These are phyloP conservation scores for Dalbergia oliveri DNA, from an alignment of 306 rosid genomes.

Conservation along the genomic window DNA sequence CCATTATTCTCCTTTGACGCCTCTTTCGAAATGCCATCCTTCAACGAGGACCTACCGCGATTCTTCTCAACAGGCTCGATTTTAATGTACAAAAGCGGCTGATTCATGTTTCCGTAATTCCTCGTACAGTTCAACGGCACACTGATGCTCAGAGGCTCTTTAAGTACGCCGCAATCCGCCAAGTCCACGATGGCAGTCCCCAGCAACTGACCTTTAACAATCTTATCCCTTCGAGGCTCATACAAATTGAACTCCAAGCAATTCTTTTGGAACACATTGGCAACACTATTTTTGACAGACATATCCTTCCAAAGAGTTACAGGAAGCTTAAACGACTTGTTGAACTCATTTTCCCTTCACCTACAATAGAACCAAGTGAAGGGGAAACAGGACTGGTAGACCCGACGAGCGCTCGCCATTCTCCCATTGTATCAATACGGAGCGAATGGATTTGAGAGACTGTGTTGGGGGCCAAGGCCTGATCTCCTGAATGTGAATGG, in stretches of 20 bases:
- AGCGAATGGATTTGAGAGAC: constrained; percentile 73
- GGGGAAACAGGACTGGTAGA: constrained; percentile 79
- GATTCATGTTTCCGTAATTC: constrained; percentile 80
- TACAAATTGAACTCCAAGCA: constrained; percentile 80
- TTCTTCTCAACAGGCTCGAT: constrained; percentile 75
- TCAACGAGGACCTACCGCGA: constrained; percentile 54
- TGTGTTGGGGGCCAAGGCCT: constrained; percentile 99
- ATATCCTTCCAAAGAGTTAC: constrained; percentile 75
- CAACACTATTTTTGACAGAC: constrained; percentile 73
- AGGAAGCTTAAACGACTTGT: constrained; percentile 77
- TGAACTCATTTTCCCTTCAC: constrained; percentile 90
- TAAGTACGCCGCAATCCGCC: constrained; percentile 82
- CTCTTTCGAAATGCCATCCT: constrained; percentile 61
- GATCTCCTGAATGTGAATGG: constrained; percentile 78
- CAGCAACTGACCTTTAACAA: constrained; percentile 82
- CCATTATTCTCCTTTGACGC: constrained; percentile 57
- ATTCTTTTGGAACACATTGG: constrained; percentile 76
- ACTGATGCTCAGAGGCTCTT: constrained; percentile 63
- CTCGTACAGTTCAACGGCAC: constrained; percentile 82
- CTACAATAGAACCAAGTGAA: constrained; percentile 64
- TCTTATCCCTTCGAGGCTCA: constrained; percentile 88
- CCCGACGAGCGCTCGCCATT: constrained; percentile 80
- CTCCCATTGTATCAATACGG: constrained; percentile 95
- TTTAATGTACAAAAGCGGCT: constrained; percentile 69
- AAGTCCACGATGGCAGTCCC: constrained; percentile 84